Percentiles rank a stretch among this genome's conserved stretches.
Evolutionary conservation across 1,284 basidiomycete genomes (phyloP).

Genomic region (Naganishia albida): DNA sequence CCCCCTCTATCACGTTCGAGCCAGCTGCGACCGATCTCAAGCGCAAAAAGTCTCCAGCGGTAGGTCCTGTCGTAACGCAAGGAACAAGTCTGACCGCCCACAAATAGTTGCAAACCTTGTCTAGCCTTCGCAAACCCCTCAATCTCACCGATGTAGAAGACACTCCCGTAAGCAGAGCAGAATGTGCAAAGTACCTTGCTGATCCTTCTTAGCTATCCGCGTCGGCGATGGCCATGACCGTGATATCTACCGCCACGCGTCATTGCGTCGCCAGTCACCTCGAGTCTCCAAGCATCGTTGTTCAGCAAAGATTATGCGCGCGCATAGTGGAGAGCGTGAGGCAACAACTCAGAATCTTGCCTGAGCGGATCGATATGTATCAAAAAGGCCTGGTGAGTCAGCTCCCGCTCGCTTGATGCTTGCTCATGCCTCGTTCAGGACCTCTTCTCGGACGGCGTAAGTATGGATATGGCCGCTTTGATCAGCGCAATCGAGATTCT

Average conservation of each 20-base stretch:
- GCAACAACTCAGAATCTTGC: slow-evolving; percentile 8
- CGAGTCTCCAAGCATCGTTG: not conserved
- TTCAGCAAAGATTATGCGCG: not conserved
- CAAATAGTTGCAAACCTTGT: not conserved
- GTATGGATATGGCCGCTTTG: slow-evolving; percentile 3
- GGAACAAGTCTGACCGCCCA: not conserved
- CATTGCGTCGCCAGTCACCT: slow-evolving; percentile 9
- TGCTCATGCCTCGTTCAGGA: not conserved
- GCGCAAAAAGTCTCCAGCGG: slow-evolving; percentile 21
- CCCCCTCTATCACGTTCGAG: slow-evolving; percentile 14
- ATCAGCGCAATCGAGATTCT: slow-evolving; percentile 6
- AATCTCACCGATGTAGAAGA: not conserved
- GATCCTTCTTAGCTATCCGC: slow-evolving; percentile 18
- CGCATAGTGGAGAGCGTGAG: slow-evolving; percentile 4
- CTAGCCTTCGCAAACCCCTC: not conserved
- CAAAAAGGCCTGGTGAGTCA: slow-evolving; percentile 31
- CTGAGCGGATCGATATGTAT: slow-evolving; percentile 29
- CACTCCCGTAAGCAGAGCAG: not conserved
- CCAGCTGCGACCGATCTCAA: not conserved
- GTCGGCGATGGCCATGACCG: slow-evolving; percentile 20
- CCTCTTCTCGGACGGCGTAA: slow-evolving; percentile 10
- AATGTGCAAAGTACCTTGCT: not conserved
- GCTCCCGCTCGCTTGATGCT: not conserved
- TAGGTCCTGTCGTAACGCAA: not conserved
- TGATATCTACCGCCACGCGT: not conserved